phyloP scores from a whole-genome alignment of 257 asterid genomes.

The Solanum chiquidenum region DNA sequence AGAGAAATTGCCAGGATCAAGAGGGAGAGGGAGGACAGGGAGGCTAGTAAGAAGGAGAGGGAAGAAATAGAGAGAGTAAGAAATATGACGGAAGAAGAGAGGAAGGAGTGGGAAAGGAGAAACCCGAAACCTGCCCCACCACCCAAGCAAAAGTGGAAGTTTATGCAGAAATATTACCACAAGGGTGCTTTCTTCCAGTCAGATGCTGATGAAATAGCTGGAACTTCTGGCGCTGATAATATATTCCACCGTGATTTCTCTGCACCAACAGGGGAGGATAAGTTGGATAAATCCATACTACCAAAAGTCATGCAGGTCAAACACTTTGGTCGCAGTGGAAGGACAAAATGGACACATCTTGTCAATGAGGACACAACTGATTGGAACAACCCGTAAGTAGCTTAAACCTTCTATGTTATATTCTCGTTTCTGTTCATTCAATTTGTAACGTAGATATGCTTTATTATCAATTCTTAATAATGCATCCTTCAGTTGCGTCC shows the following conservation, averaged over 20 bases:
- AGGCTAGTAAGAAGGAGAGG: conserved; percentile 68
- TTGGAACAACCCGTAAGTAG: conserved; percentile 85
- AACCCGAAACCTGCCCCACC: conserved; percentile 49
- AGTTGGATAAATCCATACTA: conserved; percentile 71
- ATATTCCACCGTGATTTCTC: conserved; percentile 75
- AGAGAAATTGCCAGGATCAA: conserved; percentile 94
- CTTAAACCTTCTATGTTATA: not conserved
- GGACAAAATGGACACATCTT: conserved; percentile 96
- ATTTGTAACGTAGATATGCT: not conserved
- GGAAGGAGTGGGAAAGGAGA: conserved; percentile 97
- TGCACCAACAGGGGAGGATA: conserved; percentile 91
- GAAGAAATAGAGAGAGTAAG: conserved; percentile 90
- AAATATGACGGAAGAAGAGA: conserved; percentile 94
- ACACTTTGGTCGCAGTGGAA: conserved; percentile 95
- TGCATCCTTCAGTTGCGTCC: not conserved
- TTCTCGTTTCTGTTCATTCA: not conserved
- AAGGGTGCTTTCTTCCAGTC: conserved; percentile 94
- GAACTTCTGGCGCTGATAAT: conserved; percentile 49
- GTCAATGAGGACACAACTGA: conserved; percentile 95
- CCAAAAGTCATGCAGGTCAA: conserved; percentile 98
- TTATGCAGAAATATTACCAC: conserved; percentile 96
- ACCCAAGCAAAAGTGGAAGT: conserved; percentile 63
- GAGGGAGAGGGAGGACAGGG: conserved; percentile 90
- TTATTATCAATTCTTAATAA: not conserved
- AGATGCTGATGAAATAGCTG: conserved; percentile 53